Evolutionary conservation across 768 basidiomycete genomes (phyloP).

Genomic region (Rickenella mellea): DNA sequence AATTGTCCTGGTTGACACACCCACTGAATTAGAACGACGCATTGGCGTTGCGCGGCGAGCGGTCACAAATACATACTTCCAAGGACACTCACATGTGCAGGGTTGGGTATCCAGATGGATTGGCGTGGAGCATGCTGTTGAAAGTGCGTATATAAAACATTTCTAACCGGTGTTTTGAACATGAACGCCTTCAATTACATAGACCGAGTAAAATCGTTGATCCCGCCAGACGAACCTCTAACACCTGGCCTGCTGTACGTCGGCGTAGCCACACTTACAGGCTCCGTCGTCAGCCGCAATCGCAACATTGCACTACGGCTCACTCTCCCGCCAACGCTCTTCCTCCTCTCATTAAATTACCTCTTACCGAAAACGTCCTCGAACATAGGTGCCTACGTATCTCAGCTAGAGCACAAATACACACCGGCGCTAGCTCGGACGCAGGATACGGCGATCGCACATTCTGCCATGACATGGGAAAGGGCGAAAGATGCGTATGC

Average conservation of each 20-base stretch:
- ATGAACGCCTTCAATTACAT: not conserved
- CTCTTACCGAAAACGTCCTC: constrained; percentile 79
- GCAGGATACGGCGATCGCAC: constrained; percentile 55
- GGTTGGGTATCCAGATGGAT: constrained; percentile 76
- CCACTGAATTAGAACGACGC: constrained; percentile 64
- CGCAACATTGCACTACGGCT: constrained; percentile 60
- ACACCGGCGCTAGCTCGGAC: constrained; percentile 60
- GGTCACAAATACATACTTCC: constrained; percentile 42
- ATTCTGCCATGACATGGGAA: constrained; percentile 49
- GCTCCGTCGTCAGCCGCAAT: constrained; percentile 78
- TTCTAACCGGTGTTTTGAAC: not conserved
- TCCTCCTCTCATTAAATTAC: constrained; percentile 61
- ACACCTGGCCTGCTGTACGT: constrained; percentile 89
- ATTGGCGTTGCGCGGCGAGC: constrained; percentile 64
- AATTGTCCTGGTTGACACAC: constrained; percentile 62
- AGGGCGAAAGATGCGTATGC: constrained; percentile 42
- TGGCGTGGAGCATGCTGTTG: constrained; percentile 72
- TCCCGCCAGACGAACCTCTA: constrained; percentile 72
- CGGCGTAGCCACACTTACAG: constrained; percentile 79
- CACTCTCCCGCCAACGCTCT: constrained; percentile 66
- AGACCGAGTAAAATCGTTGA: constrained; percentile 79
- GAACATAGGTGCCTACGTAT: constrained; percentile 60
- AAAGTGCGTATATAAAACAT: constrained; percentile 40
- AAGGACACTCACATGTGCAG: constrained; percentile 61
- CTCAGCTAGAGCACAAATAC: constrained; percentile 61